A percentile compares a stretch with the other conserved stretches of the same genome.
These are phyloP conservation scores for Marchantia paleacea DNA, from an alignment of 225 moss, liverwort and hornwort species.

Conservation along the genomic window DNA sequence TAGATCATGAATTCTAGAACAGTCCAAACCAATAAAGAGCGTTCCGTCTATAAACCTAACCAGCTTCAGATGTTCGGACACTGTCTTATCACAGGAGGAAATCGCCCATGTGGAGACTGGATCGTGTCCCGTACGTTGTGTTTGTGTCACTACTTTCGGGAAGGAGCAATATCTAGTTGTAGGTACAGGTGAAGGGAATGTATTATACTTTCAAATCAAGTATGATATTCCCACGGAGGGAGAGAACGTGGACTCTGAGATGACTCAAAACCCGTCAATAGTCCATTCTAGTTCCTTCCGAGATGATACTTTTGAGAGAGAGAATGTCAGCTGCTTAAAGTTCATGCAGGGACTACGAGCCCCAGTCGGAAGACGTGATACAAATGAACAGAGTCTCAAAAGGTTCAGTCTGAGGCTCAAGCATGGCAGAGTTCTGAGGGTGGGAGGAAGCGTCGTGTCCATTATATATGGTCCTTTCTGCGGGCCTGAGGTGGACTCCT, in stretches of 20 bases:
- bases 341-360: conserved; percentile 14
- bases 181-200: conserved; percentile 66
- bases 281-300: not conserved
- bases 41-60: not conserved
- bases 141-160: conserved; percentile 49
- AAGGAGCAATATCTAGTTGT: conserved; percentile 52
- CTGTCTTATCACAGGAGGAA: conserved; percentile 52
- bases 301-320: conserved; percentile 1
- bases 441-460: conserved; percentile 30
- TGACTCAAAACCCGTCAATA: not conserved
- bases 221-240: conserved; percentile 18
- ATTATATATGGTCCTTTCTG: conserved; percentile 33
- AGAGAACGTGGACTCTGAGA: not conserved
- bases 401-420: conserved; percentile 23
- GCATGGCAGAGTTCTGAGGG: conserved; percentile 12
- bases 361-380: not conserved
- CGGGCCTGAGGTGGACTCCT: conserved; percentile 26
- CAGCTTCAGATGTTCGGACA: not conserved
- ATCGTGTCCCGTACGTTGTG: conserved; percentile 52
- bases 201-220: conserved; percentile 49
- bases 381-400: conserved; percentile 14
- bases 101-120: conserved; percentile 52
- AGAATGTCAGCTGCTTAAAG: conserved; percentile 11
- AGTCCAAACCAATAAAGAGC: too few species aligned
- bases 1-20: not conserved